phyloP scores from a whole-genome alignment of 305 asterid genomes.

The Stenogyne calaminthoides region DNA sequence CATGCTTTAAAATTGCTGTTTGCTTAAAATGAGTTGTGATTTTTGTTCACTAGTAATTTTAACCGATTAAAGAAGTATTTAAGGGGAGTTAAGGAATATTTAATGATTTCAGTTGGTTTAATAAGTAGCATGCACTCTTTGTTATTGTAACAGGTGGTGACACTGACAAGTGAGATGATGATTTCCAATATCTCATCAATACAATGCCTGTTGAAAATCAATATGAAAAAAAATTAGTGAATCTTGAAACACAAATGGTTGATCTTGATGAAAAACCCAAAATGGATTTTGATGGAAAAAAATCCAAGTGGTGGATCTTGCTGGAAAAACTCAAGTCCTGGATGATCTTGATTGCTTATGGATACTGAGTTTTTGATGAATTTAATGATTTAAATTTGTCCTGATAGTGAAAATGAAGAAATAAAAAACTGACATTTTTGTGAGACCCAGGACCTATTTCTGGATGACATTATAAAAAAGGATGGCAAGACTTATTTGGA shows the following conservation, averaged over 20 bases:
- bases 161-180: conserved; percentile 38
- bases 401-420: conserved; percentile 42
- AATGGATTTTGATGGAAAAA: conserved; percentile 36
- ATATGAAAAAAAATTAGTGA: conserved; percentile 44
- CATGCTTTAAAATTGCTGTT: background rate
- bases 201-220: conserved; percentile 49
- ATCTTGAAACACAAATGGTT: conserved; percentile 54
- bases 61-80: background rate
- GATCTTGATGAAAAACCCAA: conserved; percentile 50
- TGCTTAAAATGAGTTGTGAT: background rate
- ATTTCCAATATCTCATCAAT: conserved; percentile 30
- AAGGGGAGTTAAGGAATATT: background rate
- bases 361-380: conserved; percentile 41
- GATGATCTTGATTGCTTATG: conserved; percentile 44
- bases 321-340: conserved; percentile 56
- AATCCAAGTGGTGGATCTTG: conserved; percentile 20
- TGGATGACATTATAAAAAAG: conserved; percentile 36
- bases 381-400: conserved; percentile 37
- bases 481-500: conserved; percentile 24
- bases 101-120: background rate
- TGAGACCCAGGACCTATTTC: conserved; percentile 54
- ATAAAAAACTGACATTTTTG: conserved; percentile 44
- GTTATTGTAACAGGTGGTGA: conserved; percentile 35
- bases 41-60: background rate
- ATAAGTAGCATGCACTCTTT: background rate